Conservation (phyloP, 345 rosid species). For the Syzygium oleosum region DNA sequence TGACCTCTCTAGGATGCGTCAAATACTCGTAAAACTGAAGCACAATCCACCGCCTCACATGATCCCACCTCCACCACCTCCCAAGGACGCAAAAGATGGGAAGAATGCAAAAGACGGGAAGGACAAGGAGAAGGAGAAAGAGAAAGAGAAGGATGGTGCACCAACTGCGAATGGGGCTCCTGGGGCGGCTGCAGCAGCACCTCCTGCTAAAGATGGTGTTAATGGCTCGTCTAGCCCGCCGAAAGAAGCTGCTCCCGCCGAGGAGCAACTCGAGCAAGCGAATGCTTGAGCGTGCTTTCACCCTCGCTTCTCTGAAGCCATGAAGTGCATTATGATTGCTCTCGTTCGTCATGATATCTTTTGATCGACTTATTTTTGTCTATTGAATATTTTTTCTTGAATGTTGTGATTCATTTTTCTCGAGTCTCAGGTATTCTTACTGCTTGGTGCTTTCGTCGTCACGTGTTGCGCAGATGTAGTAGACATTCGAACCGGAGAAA, state of each 20-base stretch:
- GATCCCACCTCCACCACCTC: conserved; percentile 63
- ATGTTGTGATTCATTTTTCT: background rate
- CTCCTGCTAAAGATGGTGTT: background rate
- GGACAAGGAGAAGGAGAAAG: background rate
- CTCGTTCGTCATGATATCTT: background rate
- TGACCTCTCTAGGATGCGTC: conserved; percentile 64
- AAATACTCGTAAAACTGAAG: conserved; percentile 55
- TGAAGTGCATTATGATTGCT: background rate
- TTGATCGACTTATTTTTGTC: background rate
- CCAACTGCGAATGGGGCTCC: background rate
- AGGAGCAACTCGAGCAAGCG: background rate
- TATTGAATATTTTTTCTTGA: background rate
- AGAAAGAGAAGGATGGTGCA: background rate
- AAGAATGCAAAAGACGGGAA: background rate
- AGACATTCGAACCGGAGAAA: background rate
- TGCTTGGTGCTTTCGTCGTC: background rate
- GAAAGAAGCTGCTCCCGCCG: background rate
- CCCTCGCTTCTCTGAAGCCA: background rate
- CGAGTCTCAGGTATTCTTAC: background rate
- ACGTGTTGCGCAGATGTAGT: background rate
- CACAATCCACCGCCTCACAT: conserved; percentile 71
- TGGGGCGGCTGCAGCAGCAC: background rate
- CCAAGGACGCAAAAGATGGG: conserved; percentile 11
- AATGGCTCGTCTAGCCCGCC: background rate
- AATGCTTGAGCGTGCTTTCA: background rate